Evolutionary conservation across 2,329 filamentous ascomycete species (phyloP), one percentile per base, ranked within the genome.

Genomic region (Penicillium sp.): DNA sequence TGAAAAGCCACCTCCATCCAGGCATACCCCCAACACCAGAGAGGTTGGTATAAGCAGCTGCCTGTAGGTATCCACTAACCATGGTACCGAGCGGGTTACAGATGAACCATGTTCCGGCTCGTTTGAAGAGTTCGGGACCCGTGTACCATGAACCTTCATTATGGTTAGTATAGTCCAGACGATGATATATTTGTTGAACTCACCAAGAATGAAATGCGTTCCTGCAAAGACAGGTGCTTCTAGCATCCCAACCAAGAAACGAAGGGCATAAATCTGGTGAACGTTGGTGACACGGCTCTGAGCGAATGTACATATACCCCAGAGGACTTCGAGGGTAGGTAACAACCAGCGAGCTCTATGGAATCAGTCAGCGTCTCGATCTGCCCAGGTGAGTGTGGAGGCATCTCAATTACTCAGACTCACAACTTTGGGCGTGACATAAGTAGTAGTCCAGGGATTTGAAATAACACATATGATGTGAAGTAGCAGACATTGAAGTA

Each of bases 31-130:
- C 65, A 0, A 77, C 69, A 0, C 81, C 81, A 18, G 80, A 79
- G 0, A 84, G 71, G 29, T 78, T 78, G 21, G 77, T 78, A 63
- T 82, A 82, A 0, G 79, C 79, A 0, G 78, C 81, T 0, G 81
- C 77, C 68, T 83, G 81, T 0, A 84, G 71, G 54, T 82, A 84
- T 1, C 81, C 82, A n/a, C 79, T 80, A 46, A 84, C 79, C 78
- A 84, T 82, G n/a, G 73, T 70, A 0, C 80, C 82, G 0, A 83
- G 72, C 5, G 77, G 79, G 9, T 80, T 79, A 27, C 77, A 79
- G 0, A 81, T 75, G 50, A 77, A 82, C 70, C 82, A 83, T 13
- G 82, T 75, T 0, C 79, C 80, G 3, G 80, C 80, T 3, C 82
- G 76, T 60, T 84, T 84, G 51, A 80, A 83, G 0, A 78, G 70